Base-by-base conservation (phyloP, 768 basidiomycete genomes). In the Leccinum boreale region DNA sequence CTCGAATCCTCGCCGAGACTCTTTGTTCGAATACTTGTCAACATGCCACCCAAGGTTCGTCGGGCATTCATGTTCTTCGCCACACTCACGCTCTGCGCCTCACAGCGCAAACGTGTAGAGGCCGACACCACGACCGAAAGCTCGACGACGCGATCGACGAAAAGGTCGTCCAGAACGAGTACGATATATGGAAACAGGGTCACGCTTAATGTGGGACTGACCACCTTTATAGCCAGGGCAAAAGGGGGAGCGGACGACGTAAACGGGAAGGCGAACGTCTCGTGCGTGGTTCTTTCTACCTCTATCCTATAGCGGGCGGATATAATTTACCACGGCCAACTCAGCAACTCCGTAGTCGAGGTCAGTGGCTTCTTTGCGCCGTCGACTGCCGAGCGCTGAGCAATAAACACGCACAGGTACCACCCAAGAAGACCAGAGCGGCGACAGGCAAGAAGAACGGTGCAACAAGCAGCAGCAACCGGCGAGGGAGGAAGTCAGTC, bases 81-180 rank as follows among this genome's bases (percentile, higher is more conserved):
- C 48, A 11, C 5, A 39, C 67, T 45, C 67, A 65, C 53, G 65
- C 70, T 57, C 44, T 66, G 39, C 19, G 10, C 42, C 14, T 5
- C 39, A 26, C 65, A 89, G 87, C 77, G 87, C 62, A 89, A 88
- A 76, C 84, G 81, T 70, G 70, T 71, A 23, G 79, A 79, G 29
- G 78, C 78, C 39, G 55, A 65, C 65, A 71, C 69, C 35, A 5
- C 62, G 28, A 31, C 28, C 36, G 69, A 64, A 57, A 66, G 69
- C 17, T 46, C 76, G 33, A 60, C 77, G 60, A 72, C 80, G 64
- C 79, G 80, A 69, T 65, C 75, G 33, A 80, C 79, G 35, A 79
- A 76, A 53, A 79, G 76, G 59, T 79, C 81, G 15, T 65, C 78
- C 42, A 78, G 78, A 57, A 69, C 53, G 46, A 58, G 72, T 74